Evolutionary conservation across 768 basidiomycete genomes (phyloP).

Genomic region (Filobasidium wieringae): DNA sequence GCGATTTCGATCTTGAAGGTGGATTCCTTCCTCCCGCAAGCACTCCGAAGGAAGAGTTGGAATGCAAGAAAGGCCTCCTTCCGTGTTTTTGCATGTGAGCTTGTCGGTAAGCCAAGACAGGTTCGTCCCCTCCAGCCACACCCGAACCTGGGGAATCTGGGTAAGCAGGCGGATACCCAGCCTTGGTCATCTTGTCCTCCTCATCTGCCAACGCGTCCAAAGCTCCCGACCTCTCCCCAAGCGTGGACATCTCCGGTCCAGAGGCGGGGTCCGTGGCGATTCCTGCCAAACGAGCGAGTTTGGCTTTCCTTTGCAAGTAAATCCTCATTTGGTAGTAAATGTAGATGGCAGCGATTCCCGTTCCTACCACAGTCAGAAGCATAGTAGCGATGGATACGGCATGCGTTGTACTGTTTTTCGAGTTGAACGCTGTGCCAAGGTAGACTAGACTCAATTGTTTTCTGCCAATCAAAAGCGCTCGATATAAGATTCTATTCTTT

Average conservation of each 20-base stretch:
- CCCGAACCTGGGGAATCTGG: not conserved
- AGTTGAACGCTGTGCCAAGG: conserved; percentile 27
- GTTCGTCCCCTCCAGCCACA: not conserved
- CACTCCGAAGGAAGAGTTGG: conserved; percentile 1
- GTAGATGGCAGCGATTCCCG: conserved; percentile 32
- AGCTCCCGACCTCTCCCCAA: not conserved
- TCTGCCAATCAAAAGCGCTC: not conserved
- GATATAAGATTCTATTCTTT: not conserved
- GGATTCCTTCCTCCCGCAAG: not conserved
- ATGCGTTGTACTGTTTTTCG: conserved; percentile 24
- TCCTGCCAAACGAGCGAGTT: no score
- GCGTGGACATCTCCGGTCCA: not conserved
- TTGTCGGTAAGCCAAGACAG: not conserved
- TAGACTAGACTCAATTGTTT: conserved; percentile 36
- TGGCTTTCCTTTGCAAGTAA: conserved; percentile 15
- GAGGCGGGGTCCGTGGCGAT: conserved; percentile 5
- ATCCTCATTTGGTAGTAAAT: conserved; percentile 37
- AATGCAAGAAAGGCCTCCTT: conserved; percentile 3
- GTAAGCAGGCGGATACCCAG: not conserved
- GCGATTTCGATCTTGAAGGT: conserved; percentile 5
- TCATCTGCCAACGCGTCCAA: not conserved
- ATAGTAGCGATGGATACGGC: conserved; percentile 26
- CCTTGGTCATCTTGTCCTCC: not conserved
- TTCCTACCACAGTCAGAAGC: conserved; percentile 27
- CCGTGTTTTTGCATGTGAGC: not conserved